Conservation (phyloP, 2,329 filamentous ascomycete genomes). For the Fusarium pseudocircinatum region DNA sequence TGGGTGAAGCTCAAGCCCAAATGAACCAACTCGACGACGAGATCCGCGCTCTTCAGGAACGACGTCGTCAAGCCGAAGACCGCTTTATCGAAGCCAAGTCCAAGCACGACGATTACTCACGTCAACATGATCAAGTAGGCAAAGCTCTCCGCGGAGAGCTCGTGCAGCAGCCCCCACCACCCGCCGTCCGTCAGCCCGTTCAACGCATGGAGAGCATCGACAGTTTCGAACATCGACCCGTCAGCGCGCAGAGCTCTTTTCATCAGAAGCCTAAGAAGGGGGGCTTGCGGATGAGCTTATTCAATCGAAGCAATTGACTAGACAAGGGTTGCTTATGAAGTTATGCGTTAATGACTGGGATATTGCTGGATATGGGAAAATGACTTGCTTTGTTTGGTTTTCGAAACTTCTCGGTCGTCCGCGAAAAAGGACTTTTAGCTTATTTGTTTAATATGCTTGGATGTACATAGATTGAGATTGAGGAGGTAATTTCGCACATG, state of each 20-base stretch:
- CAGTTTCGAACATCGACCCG: slow-evolving; percentile 35
- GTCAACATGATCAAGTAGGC: slow-evolving; percentile 55
- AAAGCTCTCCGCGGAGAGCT: slow-evolving; percentile 54
- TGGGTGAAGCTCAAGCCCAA: slow-evolving; percentile 54
- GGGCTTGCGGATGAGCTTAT: slow-evolving; percentile 36
- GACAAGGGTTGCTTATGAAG: slow-evolving; percentile 17
- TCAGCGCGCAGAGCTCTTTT: slow-evolving; percentile 37
- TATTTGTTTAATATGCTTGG: slow-evolving; percentile 26
- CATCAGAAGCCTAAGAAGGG: slow-evolving; percentile 30
- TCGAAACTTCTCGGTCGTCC: background rate
- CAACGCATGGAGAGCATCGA: slow-evolving; percentile 38
- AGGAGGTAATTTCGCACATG: background rate
- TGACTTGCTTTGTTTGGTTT: background rate
- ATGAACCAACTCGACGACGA: slow-evolving; percentile 56
- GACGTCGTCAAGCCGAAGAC: slow-evolving; percentile 52
- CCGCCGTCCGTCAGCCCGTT: slow-evolving; percentile 12
- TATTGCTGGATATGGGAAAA: slow-evolving; percentile 5
- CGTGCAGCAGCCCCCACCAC: slow-evolving; percentile 7
- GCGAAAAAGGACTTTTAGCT: slow-evolving; percentile 2
- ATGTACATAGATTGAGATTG: background rate
- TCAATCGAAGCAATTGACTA: slow-evolving; percentile 31
- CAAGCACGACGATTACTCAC: slow-evolving; percentile 57
- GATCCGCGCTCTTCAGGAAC: slow-evolving; percentile 53
- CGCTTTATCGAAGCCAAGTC: slow-evolving; percentile 54
- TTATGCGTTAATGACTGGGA: slow-evolving; percentile 31